These are phyloP conservation scores for Globisporangium orthogonon DNA, from an alignment of 352 stramenopile genomes.

Conservation along the genomic window DNA sequence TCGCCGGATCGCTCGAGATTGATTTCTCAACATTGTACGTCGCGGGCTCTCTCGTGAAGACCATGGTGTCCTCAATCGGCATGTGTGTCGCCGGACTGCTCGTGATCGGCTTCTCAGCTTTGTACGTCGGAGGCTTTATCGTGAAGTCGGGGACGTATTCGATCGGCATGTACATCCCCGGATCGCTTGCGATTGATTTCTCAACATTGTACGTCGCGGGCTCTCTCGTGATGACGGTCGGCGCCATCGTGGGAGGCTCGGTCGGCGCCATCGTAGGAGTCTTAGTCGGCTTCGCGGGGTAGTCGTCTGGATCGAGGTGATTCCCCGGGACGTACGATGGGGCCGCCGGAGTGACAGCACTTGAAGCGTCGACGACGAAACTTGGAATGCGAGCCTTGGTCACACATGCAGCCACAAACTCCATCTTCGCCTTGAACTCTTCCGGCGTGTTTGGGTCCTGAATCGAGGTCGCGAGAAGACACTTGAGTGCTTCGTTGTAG, in stretches of 20 bases:
- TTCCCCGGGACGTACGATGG: conserved; percentile 5
- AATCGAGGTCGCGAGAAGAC: background rate
- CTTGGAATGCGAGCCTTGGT: background rate
- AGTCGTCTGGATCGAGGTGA: conserved; percentile 3
- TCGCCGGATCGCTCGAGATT: background rate
- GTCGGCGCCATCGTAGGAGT: background rate
- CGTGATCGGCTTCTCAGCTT: background rate
- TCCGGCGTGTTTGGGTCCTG: background rate
- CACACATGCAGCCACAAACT: background rate
- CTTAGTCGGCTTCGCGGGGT: background rate
- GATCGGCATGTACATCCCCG: background rate
- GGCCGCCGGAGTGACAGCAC: background rate
- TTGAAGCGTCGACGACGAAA: conserved; percentile 4
- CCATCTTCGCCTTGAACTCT: conserved; percentile 3
- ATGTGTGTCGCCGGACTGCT: background rate
- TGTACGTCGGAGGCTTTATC: too few relatives aligned
- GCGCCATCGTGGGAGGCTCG: background rate
- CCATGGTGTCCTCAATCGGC: too few relatives aligned
- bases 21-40: background rate
- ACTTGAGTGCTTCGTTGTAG: conserved; percentile 4
- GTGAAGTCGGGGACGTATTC: too few relatives aligned
- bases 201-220: background rate
- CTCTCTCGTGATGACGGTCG: background rate
- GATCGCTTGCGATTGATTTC: too few relatives aligned
- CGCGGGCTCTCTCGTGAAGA: too few relatives aligned